Evolutionary conservation across 2,329 filamentous ascomycete species (phyloP), one percentile per base, ranked within the genome.

Genomic region (Trichoderma sp.): DNA sequence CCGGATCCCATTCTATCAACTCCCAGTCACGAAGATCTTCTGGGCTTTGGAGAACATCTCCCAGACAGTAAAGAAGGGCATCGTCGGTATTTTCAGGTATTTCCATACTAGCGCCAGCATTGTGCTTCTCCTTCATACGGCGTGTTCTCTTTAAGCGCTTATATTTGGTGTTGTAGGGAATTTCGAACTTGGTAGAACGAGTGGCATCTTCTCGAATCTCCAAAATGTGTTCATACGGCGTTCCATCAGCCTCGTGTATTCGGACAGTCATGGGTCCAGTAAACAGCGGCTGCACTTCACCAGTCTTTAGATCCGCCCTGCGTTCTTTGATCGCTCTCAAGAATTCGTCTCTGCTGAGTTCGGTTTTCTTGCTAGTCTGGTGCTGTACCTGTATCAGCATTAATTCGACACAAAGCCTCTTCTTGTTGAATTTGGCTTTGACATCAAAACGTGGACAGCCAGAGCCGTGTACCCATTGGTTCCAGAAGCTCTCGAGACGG

Each of bases 141-240:
- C 92, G 89, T 72, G 93, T 98, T 61, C 95, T 88, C 84, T 99
- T 99, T 3, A 99, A 86, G 9, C 97, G 91, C 84, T 98, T 99
- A 84, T 99, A 99, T 80, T 99, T 99, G 0, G 96, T 99, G 77
- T 98, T 98, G 82, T 99, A 99, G 0, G 95, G 95, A 73, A 99
- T 98, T 73, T 98, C 95, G 72, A 98, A 93, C 79, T 93, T 96
- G 28, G 86, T 86, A 1, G 84, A 84, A 76, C 92, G 93, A 3
- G 92, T 93, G 15, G 90, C 88, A 32, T 92, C 91, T 75, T 98
- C 94, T 73, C 94, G 94, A 79, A 99, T 97, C 77, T 98, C 94
- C 36, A 98, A 91, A 74, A 98, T 98, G 79, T 99, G 96, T 79
- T 99, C 96, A 78, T 99, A 99, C 3, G 96, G 96, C 0, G 96